These are phyloP conservation scores for Colletotrichum nymphaeae DNA, from an alignment of 2,329 filamentous ascomycete genomes.

Conservation along the genomic window DNA sequence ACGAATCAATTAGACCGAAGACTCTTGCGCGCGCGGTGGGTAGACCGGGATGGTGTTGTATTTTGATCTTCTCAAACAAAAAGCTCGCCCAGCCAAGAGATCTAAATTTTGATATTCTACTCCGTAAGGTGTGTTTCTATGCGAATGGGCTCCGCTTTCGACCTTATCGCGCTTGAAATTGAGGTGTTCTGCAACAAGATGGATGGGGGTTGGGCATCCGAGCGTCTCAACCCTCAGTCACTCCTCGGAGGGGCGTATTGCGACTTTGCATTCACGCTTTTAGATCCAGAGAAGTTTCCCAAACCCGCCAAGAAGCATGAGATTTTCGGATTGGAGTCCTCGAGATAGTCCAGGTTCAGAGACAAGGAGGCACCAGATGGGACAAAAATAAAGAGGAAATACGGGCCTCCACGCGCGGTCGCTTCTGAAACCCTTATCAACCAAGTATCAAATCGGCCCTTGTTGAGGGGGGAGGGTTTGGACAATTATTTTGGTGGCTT, in stretches of 20 bases:
- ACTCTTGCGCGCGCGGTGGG: background rate
- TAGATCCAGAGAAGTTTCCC: background rate
- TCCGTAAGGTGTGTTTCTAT: background rate
- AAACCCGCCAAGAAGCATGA: slow-evolving; percentile 27
- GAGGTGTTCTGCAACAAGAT: slow-evolving; percentile 20
- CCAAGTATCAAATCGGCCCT: background rate
- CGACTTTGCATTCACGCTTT: slow-evolving; percentile 13
- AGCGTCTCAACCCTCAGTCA: slow-evolving; percentile 23
- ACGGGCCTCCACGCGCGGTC: background rate
- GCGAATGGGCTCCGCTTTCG: background rate
- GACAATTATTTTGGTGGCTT: background rate
- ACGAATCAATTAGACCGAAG: background rate
- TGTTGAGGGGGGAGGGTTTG: background rate
- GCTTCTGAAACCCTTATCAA: slow-evolving; percentile 24
- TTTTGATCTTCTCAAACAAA: slow-evolving; percentile 18
- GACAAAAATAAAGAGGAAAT: background rate
- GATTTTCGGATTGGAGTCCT: background rate
- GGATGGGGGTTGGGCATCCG: slow-evolving; percentile 15
- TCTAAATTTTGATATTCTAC: slow-evolving; percentile 21
- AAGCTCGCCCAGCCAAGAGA: slow-evolving; percentile 20
- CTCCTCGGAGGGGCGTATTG: background rate
- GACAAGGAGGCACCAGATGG: background rate
- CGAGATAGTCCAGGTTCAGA: background rate
- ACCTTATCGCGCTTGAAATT: background rate
- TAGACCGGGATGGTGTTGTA: background rate